phyloP scores from a whole-genome alignment of 257 asterid species.

The Jacaranda mimosifolia region DNA sequence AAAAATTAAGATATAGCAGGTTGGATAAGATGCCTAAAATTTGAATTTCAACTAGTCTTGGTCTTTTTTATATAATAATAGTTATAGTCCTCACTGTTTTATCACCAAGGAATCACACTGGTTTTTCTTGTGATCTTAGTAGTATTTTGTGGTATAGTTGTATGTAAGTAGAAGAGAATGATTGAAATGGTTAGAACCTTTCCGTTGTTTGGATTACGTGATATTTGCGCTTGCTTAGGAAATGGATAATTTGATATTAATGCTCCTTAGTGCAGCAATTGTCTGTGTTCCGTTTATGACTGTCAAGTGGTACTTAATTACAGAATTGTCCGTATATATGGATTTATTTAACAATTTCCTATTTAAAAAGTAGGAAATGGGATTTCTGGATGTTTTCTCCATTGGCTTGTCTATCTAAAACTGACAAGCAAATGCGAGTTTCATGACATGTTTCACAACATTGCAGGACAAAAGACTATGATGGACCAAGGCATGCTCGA shows the following conservation, averaged over 20 bases:
- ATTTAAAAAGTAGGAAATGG: neutral
- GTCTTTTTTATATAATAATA: neutral
- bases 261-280: neutral
- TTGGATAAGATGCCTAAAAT: neutral
- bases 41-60: neutral
- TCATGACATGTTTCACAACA: neutral
- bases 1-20: neutral
- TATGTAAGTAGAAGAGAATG: neutral
- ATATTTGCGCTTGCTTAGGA: neutral
- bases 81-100: neutral
- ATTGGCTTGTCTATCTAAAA: neutral
- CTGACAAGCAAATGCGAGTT: neutral
- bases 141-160: neutral
- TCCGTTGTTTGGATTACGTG: neutral
- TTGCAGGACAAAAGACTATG: conserved; percentile 26
- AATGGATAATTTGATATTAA: neutral
- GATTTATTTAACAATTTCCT: neutral
- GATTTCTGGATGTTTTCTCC: neutral
- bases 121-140: neutral
- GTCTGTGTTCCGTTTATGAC: neutral
- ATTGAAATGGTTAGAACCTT: neutral
- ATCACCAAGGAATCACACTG: neutral
- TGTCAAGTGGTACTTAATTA: neutral
- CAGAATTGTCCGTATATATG: neutral
- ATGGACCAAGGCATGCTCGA: neutral